Conservation (phyloP, 306 rosid genomes). For the Clitoria ternatea region DNA sequence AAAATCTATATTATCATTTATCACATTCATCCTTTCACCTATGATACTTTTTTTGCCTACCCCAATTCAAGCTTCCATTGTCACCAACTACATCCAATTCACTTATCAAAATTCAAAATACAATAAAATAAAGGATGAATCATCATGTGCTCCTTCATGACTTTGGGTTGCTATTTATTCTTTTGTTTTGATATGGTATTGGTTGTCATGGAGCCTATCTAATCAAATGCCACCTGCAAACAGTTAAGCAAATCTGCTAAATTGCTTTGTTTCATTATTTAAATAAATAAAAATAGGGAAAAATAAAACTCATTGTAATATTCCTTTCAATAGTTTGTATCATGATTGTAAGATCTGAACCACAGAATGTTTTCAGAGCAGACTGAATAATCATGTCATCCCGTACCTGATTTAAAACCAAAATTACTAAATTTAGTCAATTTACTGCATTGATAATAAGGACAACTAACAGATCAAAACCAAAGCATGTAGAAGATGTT, state of each 20-base stretch:
- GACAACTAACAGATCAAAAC: conserved; percentile 11
- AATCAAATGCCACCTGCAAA: conserved; percentile 90
- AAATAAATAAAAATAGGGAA: not conserved
- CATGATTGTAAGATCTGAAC: conserved; percentile 61
- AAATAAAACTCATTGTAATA: conserved; percentile 45
- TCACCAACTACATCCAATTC: no score
- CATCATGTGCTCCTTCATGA: conserved; percentile 95
- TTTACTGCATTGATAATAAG: not conserved
- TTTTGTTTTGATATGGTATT: conserved; percentile 88
- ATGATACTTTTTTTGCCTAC: no score
- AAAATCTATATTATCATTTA: no score
- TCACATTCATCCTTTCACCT: no score
- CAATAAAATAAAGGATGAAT: no score
- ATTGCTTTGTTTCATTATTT: no score
- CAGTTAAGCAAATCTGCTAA: no score
- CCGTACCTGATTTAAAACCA: conserved; percentile 70
- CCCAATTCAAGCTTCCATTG: no score
- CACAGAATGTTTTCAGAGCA: conserved; percentile 74
- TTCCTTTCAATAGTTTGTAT: conserved; percentile 65
- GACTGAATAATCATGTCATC: conserved; percentile 88
- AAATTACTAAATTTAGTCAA: conserved; percentile 28
- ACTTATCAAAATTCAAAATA: no score
- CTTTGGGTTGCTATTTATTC: conserved; percentile 96
- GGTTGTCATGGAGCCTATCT: conserved; percentile 93
- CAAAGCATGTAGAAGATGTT: not conserved